Evolutionary conservation across 805 yeast species (phyloP).

Genomic region (Zygotorulaspora danielsina): DNA sequence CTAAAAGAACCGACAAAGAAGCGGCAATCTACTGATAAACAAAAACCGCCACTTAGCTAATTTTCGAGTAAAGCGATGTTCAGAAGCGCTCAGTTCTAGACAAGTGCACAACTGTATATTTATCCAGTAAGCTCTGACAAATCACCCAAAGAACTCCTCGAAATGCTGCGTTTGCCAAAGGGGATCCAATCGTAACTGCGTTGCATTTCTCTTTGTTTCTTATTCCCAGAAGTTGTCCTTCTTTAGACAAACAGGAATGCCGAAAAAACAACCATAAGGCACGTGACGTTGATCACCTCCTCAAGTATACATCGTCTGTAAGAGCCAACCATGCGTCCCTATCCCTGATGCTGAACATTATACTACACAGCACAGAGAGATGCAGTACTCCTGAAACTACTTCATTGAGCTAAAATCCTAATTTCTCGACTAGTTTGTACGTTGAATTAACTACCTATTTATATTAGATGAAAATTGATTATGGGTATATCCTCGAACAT

Average conservation of each 20-base stretch:
- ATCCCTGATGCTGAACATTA: too few relatives aligned
- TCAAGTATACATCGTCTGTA: not conserved
- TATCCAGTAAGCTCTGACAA: too few relatives aligned
- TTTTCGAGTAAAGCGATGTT: not conserved
- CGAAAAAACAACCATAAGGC: slow-evolving; percentile 1
- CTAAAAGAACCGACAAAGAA: not conserved
- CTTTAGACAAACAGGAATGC: slow-evolving; percentile 1
- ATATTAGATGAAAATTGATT: slow-evolving; percentile 18
- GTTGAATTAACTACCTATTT: too few relatives aligned
- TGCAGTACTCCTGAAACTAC: too few relatives aligned
- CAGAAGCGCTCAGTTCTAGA: too few relatives aligned
- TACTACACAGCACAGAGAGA: too few relatives aligned
- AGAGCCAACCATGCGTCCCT: not conserved
- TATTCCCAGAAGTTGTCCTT: not conserved
- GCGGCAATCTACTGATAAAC: not conserved
- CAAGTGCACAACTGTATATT: too few relatives aligned
- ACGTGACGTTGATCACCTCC: not conserved
- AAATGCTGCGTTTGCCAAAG: not conserved
- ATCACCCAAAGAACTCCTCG: not conserved
- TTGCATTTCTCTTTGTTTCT: slow-evolving; percentile 1
- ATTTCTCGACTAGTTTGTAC: too few relatives aligned
- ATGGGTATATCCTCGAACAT: slow-evolving; percentile 30
- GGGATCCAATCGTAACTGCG: not conserved
- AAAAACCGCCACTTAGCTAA: not conserved
- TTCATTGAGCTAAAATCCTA: too few relatives aligned